Evolutionary conservation across 371 early-diverging fungal genomes (phyloP), one percentile per base, ranked within the genome.

Genomic region (Mortierella polycephala): DNA sequence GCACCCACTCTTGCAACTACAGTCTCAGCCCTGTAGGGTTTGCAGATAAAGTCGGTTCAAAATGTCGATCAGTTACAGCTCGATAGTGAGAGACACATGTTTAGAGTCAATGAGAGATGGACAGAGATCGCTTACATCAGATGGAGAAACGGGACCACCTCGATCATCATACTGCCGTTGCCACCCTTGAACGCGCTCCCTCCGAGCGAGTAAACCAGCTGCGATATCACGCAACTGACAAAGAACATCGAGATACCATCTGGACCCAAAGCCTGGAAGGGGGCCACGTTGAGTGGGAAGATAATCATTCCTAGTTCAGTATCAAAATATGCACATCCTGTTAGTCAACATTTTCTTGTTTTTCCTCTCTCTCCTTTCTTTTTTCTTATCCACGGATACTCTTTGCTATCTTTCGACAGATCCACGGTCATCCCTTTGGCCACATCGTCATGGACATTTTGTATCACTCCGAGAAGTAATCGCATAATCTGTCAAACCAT

Each of bases 121-220:
- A 46, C n/a, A 23, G 13, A 39, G 18, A 44, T 0, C 20, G 74
- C 88, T 84, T 90, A 91, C 85, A 98, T 96, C 55, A 93, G 88
- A 80, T 98, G 94, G 53, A 97, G 81, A 81, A 96, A 96, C 3
- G 97, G 97, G 40, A 97, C 89, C 45, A 91, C 91, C 87, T 97
- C 97, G 69, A 98, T 94, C 92, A 96, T 96, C 96, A 96, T 97
- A 63, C 93, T 92, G 65, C 96, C 97, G 79, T 94, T 95, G 7
- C 92, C 98, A 49, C 97, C 97, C 40, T 89, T 88, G 86, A 98
- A 98, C 18, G 84, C 88, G 71, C 96, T 95, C 10, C 93, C 93
- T 40, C 96, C 96, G 39, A 87, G 80, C 8, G 96, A 91, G 74
- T 90, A 96, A 5, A 94, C 91, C 5, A 96, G 55, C 76, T 98